Evolutionary conservation across 306 rosid species (phyloP).

Genomic region (Benincasa hispida): DNA sequence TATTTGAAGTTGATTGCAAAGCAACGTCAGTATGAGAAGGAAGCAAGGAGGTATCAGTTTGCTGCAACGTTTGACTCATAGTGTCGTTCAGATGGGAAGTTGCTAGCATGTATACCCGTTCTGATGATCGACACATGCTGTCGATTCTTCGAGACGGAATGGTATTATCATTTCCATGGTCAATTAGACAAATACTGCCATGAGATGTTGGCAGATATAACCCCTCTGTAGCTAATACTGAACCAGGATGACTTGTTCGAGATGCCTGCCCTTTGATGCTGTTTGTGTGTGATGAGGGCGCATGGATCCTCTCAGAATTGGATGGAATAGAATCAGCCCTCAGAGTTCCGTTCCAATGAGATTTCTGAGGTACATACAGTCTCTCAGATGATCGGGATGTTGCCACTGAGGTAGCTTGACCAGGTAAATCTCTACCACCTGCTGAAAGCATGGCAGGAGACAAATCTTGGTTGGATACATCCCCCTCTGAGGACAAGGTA

Average conservation of each 20-base stretch:
- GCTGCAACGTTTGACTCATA: constrained; percentile 20
- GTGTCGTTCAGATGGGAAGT: constrained; percentile 20
- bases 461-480: constrained; percentile 23
- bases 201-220: constrained; percentile 22
- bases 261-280: constrained; percentile 11
- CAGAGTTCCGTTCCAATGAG: constrained; percentile 9
- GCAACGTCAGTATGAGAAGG: constrained; percentile 25
- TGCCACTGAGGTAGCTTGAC: constrained; percentile 9
- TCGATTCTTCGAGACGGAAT: constrained; percentile 15
- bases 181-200: constrained; percentile 11
- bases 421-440: neutral
- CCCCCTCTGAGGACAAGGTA: constrained; percentile 26
- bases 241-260: constrained; percentile 13
- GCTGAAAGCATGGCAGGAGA: constrained; percentile 26
- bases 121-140: constrained; percentile 11
- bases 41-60: constrained; percentile 17
- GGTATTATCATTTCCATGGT: constrained; percentile 9
- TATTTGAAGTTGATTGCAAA: constrained; percentile 26
- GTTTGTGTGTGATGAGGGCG: constrained; percentile 19
- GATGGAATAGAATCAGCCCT: constrained; percentile 30
- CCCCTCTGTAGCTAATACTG: constrained; percentile 21
- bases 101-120: constrained; percentile 20
- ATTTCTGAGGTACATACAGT: neutral
- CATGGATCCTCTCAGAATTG: constrained; percentile 21
- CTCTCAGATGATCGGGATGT: constrained; percentile 31